Evolutionary conservation across 2,329 filamentous ascomycete species (phyloP), one percentile per base, ranked within the genome.

Genomic region (Colletotrichum sp.): DNA sequence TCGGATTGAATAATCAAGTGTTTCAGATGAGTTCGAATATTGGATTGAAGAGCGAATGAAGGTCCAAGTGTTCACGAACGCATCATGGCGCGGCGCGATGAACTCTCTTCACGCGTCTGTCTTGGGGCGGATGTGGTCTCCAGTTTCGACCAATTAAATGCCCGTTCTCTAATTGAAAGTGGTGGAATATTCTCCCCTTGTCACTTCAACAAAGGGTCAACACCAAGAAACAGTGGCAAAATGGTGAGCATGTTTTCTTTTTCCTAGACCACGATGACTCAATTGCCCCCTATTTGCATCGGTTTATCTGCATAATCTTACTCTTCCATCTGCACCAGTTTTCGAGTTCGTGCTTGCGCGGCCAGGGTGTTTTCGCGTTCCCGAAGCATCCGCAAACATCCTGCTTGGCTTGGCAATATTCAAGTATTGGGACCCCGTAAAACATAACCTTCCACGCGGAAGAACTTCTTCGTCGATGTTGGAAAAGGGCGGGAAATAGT

Each of bases 111-210:
- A n/a, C 43, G 43, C 43, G 43, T 52, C 43, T 1, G 2, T 21
- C n/a, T 21, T 52, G 0, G 6, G n/a, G 10, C n/a, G 43, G 7
- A 0, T 3, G 43, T 52, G 1, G 43, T 13, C 2, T 7, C 1
- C 43, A 13, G 8, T 13, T 52, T 21, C 0, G n/a, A 52, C 43
- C 43, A 52, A 52, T 21, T 4, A 52, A 4, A 13, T 21, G 43
- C 0, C 12, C 2, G 10, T 21, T 21, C 3, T 0, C 43, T 21
- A 52, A 52, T 52, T 52, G 10, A 13, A 52, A 18, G 10, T 21
- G 43, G 43, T 10, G 10, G 2, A 4, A 52, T 38, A 4, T 21
- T 3, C 24, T 24, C 24, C 24, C 24, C 8, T n/a, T n/a, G 38
- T 48, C 18, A n/a, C 38, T n/a, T 48, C 10, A 13, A 52, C n/a